A percentile compares a stretch with the other conserved stretches of the same genome.
phyloP scores from a whole-genome alignment of 2,329 filamentous ascomycete species.

The Calycina marina region DNA sequence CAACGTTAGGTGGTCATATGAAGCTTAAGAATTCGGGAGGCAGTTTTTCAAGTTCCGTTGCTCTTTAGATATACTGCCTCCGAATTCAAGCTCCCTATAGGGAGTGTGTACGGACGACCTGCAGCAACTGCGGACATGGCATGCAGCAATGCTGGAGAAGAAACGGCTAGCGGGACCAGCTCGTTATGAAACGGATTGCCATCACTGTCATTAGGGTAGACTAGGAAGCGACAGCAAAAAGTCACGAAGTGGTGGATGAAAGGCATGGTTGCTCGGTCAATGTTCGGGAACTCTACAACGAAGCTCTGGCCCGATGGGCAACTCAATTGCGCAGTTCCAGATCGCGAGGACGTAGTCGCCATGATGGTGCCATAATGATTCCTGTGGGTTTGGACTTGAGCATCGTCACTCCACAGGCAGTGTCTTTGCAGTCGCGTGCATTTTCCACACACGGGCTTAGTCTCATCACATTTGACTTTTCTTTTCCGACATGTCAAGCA shows the following conservation, averaged over 20 bases:
- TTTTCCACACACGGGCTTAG: slow-evolving; percentile 44
- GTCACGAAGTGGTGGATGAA: slow-evolving; percentile 22
- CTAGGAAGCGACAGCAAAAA: slow-evolving; percentile 19
- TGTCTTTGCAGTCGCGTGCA: slow-evolving; percentile 18
- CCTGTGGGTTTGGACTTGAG: slow-evolving; percentile 11
- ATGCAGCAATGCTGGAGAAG: slow-evolving; percentile 18
- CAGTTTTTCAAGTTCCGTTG: too few relatives aligned
- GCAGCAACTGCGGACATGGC: slow-evolving; percentile 20
- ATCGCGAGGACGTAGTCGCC: background rate
- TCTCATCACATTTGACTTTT: slow-evolving; percentile 60
- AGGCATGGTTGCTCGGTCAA: slow-evolving; percentile 15
- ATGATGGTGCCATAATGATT: slow-evolving; percentile 3
- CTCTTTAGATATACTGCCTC: too few relatives aligned
- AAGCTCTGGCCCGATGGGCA: slow-evolving; percentile 16
- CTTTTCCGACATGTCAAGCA: slow-evolving; percentile 53
- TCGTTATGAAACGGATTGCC: slow-evolving; percentile 20
- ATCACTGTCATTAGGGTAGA: slow-evolving; percentile 20
- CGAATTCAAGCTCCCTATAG: too few relatives aligned
- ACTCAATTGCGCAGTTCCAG: slow-evolving; percentile 4
- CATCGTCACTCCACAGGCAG: slow-evolving; percentile 18
- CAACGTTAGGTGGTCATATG: too few relatives aligned
- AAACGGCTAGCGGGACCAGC: slow-evolving; percentile 15
- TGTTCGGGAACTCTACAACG: slow-evolving; percentile 18
- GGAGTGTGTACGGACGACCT: slow-evolving; percentile 18
- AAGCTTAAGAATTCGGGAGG: too few relatives aligned